Evolutionary conservation across 2,329 filamentous ascomycete species (phyloP).

Genomic region (Arthrobotrys conoides): DNA sequence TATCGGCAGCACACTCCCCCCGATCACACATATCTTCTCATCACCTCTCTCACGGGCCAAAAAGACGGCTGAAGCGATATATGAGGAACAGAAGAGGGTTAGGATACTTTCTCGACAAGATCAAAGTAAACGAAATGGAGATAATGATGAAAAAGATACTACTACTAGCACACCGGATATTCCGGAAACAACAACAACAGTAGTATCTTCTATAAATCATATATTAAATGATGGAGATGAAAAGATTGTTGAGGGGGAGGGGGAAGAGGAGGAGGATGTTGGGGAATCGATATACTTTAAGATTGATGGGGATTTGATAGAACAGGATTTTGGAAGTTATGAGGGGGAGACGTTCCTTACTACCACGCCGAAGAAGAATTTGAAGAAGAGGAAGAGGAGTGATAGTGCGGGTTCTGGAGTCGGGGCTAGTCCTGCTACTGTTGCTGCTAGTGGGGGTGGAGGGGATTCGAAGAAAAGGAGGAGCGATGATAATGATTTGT

Average conservation of each 20-base stretch:
- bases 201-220: constrained; percentile 67
- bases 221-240: neutral
- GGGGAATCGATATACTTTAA: constrained; percentile 34
- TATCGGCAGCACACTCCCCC: constrained; percentile 74
- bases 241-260: neutral
- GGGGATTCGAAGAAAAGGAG: constrained; percentile 58
- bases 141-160: too few relatives aligned
- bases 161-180: constrained; percentile 66
- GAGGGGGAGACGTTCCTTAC: constrained; percentile 75
- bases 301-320: constrained; percentile 72
- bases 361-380: constrained; percentile 36
- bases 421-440: constrained; percentile 49
- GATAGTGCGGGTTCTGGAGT: constrained; percentile 64
- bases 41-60: constrained; percentile 82
- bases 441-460: neutral
- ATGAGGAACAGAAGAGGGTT: constrained; percentile 66
- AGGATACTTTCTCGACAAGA: too few relatives aligned
- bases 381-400: constrained; percentile 65
- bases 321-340: constrained; percentile 80
- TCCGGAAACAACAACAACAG: constrained; percentile 63
- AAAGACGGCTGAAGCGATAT: constrained; percentile 78
- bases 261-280: constrained; percentile 14
- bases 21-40: constrained; percentile 80
- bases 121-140: too few relatives aligned
- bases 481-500: constrained; percentile 54